Evolutionary conservation across 1,284 basidiomycete genomes (phyloP), one percentile per base, ranked within the genome.

Genomic region (Kwoniella shivajii): DNA sequence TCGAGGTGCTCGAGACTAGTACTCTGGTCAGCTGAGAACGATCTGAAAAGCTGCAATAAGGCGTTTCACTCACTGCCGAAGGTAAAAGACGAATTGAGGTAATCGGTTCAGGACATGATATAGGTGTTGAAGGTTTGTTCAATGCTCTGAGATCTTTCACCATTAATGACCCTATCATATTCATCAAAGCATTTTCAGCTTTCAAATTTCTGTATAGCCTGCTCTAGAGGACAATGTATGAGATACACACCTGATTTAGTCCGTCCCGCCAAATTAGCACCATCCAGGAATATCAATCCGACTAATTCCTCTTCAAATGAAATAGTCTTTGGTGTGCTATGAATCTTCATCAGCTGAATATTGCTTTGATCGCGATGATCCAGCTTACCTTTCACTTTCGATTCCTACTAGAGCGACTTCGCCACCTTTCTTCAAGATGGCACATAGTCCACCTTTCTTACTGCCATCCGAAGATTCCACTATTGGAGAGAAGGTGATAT

Each of bases 211-310:
- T 24, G 29, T 53, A 37, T 44, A 10, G 6, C 2, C 9, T 13
- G 13, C 27, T 22, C 14, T 38, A 7, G n/a, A 38, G 20, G 33
- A 18, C 3, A 9, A 16, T 29, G n/a, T 14, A 26, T 16, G 5
- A 24, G 24, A 4, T 16, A 53, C 54, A 33, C 13, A 60, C 59
- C 57, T 29, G 46, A 14, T 7, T 13, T 36, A 0, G 59, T 56
- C 16, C 57, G 50, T 13, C 44, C 63, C 1, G 61, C 65, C 10
- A 67, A 43, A 6, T 54, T 61, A 3, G 51, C 47, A 6, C 56
- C 59, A 31, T 64, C 61, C 9, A 66, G 33, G 49, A 64, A 69
- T 0, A 39, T 51, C 3, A 67, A 34, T 7, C 56, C 49, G 0
- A 33, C 54, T 22, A 67, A 26, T 22, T 59, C 54, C 10, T 22